phyloP scores from a whole-genome alignment of 1,284 basidiomycete genomes.

The Phlebopus sp. region DNA sequence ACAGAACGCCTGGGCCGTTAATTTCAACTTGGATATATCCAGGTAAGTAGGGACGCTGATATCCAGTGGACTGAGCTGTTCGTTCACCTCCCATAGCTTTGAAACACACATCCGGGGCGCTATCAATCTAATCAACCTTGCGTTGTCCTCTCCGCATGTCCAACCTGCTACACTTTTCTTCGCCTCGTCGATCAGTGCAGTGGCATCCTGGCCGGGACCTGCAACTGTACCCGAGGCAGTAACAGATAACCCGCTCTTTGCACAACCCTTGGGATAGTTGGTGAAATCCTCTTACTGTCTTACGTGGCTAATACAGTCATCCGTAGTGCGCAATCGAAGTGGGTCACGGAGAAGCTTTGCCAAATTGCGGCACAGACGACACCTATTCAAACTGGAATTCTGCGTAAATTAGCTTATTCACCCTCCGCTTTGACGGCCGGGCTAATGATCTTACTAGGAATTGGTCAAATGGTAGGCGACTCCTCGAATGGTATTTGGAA shows the following conservation, averaged over 20 bases:
- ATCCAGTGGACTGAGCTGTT: background rate
- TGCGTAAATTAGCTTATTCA: slow-evolving; percentile 22
- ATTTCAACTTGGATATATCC: slow-evolving; percentile 44
- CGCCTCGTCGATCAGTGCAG: slow-evolving; percentile 50
- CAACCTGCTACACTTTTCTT: slow-evolving; percentile 50
- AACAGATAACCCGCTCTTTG: slow-evolving; percentile 34
- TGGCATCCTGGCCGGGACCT: slow-evolving; percentile 32
- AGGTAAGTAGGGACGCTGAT: slow-evolving; percentile 31
- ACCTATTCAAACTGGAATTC: slow-evolving; percentile 37
- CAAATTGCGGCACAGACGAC: slow-evolving; percentile 36
- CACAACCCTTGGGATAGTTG: slow-evolving; percentile 54
- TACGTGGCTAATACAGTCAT: background rate
- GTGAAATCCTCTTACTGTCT: slow-evolving; percentile 19
- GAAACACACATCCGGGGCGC: slow-evolving; percentile 51
- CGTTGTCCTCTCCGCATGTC: slow-evolving; percentile 38
- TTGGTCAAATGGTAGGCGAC: slow-evolving; percentile 56
- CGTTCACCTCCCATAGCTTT: slow-evolving; percentile 14
- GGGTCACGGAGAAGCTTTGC: slow-evolving; percentile 60
- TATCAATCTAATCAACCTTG: slow-evolving; percentile 52
- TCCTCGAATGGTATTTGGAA: slow-evolving; percentile 56
- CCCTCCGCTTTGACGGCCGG: background rate
- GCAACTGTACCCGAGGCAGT: slow-evolving; percentile 38
- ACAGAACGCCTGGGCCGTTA: slow-evolving; percentile 49
- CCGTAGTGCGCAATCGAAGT: slow-evolving; percentile 40
- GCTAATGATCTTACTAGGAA: slow-evolving; percentile 23